These are phyloP conservation scores for Wickerhamomyces bisporus DNA, from an alignment of 805 yeast species.

Conservation along the genomic window DNA sequence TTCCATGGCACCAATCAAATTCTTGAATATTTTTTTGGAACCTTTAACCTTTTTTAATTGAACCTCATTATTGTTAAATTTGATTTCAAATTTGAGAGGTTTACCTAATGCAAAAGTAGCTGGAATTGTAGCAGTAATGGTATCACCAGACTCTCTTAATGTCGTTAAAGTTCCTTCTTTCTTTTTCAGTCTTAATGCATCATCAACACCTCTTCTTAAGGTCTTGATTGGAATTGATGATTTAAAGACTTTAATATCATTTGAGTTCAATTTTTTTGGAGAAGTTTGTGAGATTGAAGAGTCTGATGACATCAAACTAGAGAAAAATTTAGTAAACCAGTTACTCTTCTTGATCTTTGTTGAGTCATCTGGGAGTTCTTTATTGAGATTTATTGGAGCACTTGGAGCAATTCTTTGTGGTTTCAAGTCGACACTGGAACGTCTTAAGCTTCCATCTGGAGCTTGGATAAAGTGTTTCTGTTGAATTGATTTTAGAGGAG, in stretches of 20 bases:
- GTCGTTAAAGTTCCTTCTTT: conserved; percentile 47
- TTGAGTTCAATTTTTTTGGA: conserved; percentile 12
- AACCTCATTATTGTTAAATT: conserved; percentile 35
- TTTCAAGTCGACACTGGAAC: conserved; percentile 2
- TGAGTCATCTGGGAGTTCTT: conserved; percentile 10
- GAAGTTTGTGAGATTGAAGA: conserved; percentile 1
- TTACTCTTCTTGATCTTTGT: conserved; percentile 24
- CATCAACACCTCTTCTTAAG: conserved; percentile 25
- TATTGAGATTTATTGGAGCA: conserved; percentile 12
- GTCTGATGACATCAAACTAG: conserved; percentile 20
- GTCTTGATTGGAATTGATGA: conserved; percentile 15
- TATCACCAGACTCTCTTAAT: conserved; percentile 38
- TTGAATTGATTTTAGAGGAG: conserved; percentile 21
- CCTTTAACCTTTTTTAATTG: conserved; percentile 41
- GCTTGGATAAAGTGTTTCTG: conserved; percentile 12
- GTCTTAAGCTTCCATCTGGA: conserved; percentile 16
- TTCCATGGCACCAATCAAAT: conserved; percentile 37
- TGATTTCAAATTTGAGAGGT: conserved; percentile 42
- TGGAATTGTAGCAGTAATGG: conserved; percentile 44
- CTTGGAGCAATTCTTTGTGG: conserved; percentile 20
- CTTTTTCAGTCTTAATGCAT: conserved; percentile 39
- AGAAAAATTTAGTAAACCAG: conserved; percentile 36
- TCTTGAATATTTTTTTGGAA: conserved; percentile 39
- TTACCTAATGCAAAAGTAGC: conserved; percentile 39
- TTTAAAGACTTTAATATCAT: conserved; percentile 8